These are phyloP conservation scores for Paratinospora sagittata DNA, from an alignment of 164 flowering plant genomes.

Conservation along the genomic window DNA sequence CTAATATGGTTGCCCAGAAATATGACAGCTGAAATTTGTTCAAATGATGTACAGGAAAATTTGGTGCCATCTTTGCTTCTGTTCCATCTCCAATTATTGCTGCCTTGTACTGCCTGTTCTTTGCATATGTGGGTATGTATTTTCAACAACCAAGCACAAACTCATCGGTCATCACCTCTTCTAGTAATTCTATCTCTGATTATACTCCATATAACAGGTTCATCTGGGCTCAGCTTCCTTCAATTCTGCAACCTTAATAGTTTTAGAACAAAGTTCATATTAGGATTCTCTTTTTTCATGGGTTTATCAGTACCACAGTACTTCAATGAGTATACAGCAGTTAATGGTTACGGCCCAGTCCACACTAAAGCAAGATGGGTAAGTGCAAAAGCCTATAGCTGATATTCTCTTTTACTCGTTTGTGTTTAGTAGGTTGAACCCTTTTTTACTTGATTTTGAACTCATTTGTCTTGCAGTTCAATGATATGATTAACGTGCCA, in stretches of 20 bases:
- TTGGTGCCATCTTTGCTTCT: slow-evolving; percentile 95
- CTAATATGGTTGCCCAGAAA: not conserved
- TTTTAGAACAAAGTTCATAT: slow-evolving; percentile 79
- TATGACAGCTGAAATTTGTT: not conserved
- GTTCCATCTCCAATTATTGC: slow-evolving; percentile 85
- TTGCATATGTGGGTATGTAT: slow-evolving; percentile 87
- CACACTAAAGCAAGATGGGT: slow-evolving; percentile 89
- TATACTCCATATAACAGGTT: slow-evolving; percentile 38
- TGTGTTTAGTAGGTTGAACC: not conserved
- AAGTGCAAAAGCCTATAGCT: slow-evolving; percentile 11
- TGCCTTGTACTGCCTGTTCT: slow-evolving; percentile 90
- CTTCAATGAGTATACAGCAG: slow-evolving; percentile 78
- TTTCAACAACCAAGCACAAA: too few relatives aligned
- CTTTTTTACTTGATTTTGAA: not conserved
- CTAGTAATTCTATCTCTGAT: not conserved
- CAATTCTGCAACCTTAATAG: slow-evolving; percentile 97
- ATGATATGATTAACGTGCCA: slow-evolving; percentile 80
- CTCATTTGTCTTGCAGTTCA: slow-evolving; percentile 52
- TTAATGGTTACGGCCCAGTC: slow-evolving; percentile 83
- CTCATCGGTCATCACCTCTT: not conserved
- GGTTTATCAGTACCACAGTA: slow-evolving; percentile 92
- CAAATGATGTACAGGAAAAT: slow-evolving; percentile 55
- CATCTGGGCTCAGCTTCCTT: slow-evolving; percentile 82
- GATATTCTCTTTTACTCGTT: not conserved
- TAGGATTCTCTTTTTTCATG: slow-evolving; percentile 86